These are phyloP conservation scores for Kuraishia ogatae DNA, from an alignment of 805 yeast genomes.

Conservation along the genomic window DNA sequence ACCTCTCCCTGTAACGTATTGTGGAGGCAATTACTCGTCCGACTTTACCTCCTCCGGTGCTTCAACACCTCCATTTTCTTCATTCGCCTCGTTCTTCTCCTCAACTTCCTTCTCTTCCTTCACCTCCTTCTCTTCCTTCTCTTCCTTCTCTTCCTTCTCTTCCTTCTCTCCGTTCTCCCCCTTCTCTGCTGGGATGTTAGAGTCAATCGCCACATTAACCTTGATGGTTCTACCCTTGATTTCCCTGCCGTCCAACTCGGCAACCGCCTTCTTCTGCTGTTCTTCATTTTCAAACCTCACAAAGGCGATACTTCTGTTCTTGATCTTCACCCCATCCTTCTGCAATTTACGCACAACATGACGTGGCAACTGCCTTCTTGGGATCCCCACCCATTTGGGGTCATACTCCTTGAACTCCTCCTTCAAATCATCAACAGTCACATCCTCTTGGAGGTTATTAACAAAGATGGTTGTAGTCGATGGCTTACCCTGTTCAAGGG, in stretches of 20 bases:
- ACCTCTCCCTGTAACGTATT: too few relatives aligned
- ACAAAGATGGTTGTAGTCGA: constrained; percentile 55
- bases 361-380: constrained; percentile 38
- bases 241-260: constrained; percentile 55
- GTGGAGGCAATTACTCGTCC: background rate
- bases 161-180: constrained; percentile 11
- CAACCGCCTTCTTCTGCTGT: constrained; percentile 40
- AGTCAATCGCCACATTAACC: constrained; percentile 68
- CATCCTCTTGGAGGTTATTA: constrained; percentile 47
- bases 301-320: constrained; percentile 60
- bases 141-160: background rate
- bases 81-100: constrained; percentile 1
- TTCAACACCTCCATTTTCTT: background rate
- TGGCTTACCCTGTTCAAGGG: constrained; percentile 39
- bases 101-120: constrained; percentile 2
- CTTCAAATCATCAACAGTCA: constrained; percentile 35
- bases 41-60: background rate
- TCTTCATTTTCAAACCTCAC: constrained; percentile 41
- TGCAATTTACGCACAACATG: constrained; percentile 33
- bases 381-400: constrained; percentile 54
- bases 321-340: constrained; percentile 35
- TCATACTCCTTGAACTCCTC: constrained; percentile 37
- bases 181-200: constrained; percentile 26
- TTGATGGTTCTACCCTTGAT: constrained; percentile 57
- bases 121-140: background rate